Conservation (phyloP, 305 asterid species). For the Fraxinus sp. region DNA sequence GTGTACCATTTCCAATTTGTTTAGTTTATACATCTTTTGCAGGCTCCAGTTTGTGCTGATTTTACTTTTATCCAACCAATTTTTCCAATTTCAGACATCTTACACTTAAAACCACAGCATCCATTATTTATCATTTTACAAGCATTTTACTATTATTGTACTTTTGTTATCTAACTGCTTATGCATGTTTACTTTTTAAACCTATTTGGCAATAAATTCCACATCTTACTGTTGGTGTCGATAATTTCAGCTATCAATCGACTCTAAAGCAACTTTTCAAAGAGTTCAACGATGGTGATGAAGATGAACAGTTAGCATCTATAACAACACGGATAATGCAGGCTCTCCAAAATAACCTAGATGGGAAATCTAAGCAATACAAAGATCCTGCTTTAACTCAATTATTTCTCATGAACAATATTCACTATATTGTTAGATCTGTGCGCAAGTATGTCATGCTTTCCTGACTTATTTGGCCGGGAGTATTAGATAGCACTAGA, state of each 20-base stretch:
- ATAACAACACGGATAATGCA: constrained; percentile 80
- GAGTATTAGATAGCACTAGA: neutral
- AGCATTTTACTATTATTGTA: neutral
- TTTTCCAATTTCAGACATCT: neutral
- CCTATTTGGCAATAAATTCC: constrained; percentile 16
- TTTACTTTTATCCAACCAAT: neutral
- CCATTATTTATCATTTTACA: neutral
- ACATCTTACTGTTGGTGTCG: constrained; percentile 12
- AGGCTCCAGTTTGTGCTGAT: neutral
- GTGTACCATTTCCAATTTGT: neutral
- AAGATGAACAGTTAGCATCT: constrained; percentile 59
- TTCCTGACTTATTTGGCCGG: neutral
- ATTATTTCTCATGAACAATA: constrained; percentile 84
- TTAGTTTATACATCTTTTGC: neutral
- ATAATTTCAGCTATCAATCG: constrained; percentile 74
- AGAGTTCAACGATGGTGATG: constrained; percentile 55
- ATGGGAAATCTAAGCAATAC: constrained; percentile 90
- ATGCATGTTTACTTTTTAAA: constrained; percentile 3
- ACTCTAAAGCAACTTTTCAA: constrained; percentile 79
- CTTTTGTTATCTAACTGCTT: constrained; percentile 1
- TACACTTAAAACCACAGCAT: neutral
- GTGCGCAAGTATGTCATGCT: constrained; percentile 68
- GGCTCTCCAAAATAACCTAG: constrained; percentile 89
- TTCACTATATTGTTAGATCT: constrained; percentile 93
- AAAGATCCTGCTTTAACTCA: constrained; percentile 93